Base-by-base conservation (phyloP, 2,329 filamentous ascomycete genomes). In the Cladophialophora bantiana region DNA sequence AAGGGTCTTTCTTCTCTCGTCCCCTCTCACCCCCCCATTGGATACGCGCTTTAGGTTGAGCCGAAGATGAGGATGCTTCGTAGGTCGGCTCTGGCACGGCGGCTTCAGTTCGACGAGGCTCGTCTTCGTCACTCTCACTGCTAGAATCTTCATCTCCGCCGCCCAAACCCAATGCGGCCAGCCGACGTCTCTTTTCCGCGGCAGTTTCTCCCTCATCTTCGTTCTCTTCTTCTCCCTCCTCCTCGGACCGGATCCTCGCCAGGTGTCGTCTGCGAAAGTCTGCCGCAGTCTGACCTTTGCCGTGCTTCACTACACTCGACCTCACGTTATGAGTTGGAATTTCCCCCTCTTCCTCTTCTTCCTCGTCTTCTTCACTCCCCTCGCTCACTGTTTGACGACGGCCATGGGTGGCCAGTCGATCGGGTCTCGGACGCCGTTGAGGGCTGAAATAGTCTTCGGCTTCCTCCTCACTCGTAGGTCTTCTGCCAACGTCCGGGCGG, bases 111-210 rank as follows among this genome's bases (percentile, higher is more conserved):
- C 68, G 59, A 59, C 72, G 66, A 34, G 66, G 64, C 42, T 67
- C 64, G 18, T 62, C 50, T 48, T 68, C 63, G n/a, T 71, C 73
- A 40, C 75, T 74, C 36, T 76, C 74, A 45, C 73, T 75, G 65
- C 73, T 72, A 15, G 68, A 66, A 31, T 73, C 72, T 13, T 68
- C 69, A 18, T 34, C 59, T 20, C 65, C 66, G 34, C 67, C 73
- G 31, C 72, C 66, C 56, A 71, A 31, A 52, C 80, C 80, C 10
- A 83, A 70, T 1, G 80, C 81, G 32, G 80, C 81, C 7, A 82
- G 75, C 73, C 81, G 79, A 65, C 81, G 80, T 56, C 80, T 77
- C 45, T 80, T 80, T 68, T 83, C 81, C 7, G 80, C 81, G 1
- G 80, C 79, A 3, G 81, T 83, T 66, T 82, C 79, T 32, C 75